Base-by-base conservation (phyloP, 1,139 yeast species). In the Protomyces pachydermus region DNA sequence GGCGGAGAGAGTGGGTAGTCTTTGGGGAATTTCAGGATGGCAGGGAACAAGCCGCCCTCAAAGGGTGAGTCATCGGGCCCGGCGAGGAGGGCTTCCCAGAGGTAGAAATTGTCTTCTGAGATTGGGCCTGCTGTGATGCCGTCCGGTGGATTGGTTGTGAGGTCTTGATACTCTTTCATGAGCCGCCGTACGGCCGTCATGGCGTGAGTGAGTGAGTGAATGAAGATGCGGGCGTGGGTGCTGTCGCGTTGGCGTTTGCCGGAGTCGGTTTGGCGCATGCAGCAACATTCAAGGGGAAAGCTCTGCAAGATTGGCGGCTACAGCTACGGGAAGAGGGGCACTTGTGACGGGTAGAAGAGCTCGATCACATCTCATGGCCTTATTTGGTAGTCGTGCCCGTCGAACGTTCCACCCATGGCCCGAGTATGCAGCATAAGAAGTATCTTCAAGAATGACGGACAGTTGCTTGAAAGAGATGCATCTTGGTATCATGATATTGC, bases 1-100 rank as follows among this genome's bases (percentile, higher is more conserved):
- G 98, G 98, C 0, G 98, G 98, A 34, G 91, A 84, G 69, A 93
- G 79, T 0, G 98, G 98, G 73, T 93, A 93, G 72, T 93, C 98
- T 60, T 77, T 76, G 1, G 98, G 98, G 74, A 93, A 93, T n/a
- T 79, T 81, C 69, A 93, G 77, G 25, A 79, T 77, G 0, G 98
- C 97, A 28, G 93, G 88, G 74, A 91, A 93, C 14, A 93, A 87
- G 5, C 98, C 98, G 69, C 91, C 88, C 71, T 91, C 98, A 73
- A 90, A 93, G 2, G 95, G 88, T 0, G 98, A 91, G 58, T 83
- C 97, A n/a, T 84, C 81, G 0, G 98, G 98, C 0, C 98, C 98
- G 70, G 87, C 95, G 56, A 93, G 77, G 65, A 91, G 77, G 74
- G 98, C 93, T 69, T 89, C 95, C 98, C 98, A 93, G 53, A 80